phyloP scores from a whole-genome alignment of 2,329 filamentous ascomycete genomes.

The Torrubiella hemipterigena region DNA sequence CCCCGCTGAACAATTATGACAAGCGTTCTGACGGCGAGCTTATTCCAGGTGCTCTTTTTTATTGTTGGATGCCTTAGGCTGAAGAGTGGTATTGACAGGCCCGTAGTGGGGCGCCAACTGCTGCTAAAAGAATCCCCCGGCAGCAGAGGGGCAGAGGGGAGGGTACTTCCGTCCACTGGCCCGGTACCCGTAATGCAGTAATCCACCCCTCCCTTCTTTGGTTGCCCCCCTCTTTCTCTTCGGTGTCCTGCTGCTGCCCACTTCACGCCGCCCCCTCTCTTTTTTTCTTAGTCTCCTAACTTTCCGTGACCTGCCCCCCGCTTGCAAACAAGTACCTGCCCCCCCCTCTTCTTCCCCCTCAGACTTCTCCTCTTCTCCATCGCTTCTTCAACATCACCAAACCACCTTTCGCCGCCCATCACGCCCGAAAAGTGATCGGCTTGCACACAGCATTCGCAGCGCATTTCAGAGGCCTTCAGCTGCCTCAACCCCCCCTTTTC shows the following conservation, averaged over 20 bases:
- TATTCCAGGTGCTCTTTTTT: too few species aligned
- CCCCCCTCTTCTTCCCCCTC: constrained; percentile 6
- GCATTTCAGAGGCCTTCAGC: constrained; percentile 14
- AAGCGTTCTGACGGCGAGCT: too few species aligned
- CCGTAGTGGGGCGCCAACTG: too few species aligned
- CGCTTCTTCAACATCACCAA: constrained; percentile 1
- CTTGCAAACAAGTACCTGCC: constrained; percentile 5
- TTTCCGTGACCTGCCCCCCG: constrained; percentile 1
- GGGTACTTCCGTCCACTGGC: too few species aligned
- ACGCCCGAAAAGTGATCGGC: constrained; percentile 1
- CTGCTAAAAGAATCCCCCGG: too few species aligned
- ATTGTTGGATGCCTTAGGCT: too few species aligned
- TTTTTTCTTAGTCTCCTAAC: not conserved
- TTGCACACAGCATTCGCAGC: not conserved
- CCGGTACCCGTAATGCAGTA: too few species aligned
- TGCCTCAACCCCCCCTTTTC: constrained; percentile 5
- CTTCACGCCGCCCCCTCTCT: not conserved
- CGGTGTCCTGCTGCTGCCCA: constrained; percentile 1
- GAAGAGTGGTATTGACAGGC: too few species aligned
- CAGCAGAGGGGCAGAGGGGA: too few species aligned
- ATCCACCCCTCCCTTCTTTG: too few species aligned
- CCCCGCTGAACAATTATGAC: too few species aligned
- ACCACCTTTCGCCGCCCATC: not conserved
- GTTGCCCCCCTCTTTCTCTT: not conserved
- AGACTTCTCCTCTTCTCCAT: constrained; percentile 1